Conservation (phyloP, 2,329 filamentous ascomycete species). For the Monosporascus ibericus region DNA sequence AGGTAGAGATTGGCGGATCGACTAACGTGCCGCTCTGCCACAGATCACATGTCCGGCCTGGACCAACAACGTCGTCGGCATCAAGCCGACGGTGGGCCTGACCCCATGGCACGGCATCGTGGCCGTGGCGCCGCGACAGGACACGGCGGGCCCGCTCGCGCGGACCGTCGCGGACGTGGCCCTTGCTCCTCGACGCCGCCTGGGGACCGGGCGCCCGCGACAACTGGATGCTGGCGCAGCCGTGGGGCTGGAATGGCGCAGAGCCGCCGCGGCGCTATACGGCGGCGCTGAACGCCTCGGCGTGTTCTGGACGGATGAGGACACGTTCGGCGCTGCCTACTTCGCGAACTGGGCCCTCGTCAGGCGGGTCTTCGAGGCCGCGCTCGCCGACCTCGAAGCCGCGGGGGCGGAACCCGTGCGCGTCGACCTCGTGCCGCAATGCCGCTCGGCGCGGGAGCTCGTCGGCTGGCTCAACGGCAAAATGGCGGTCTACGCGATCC, state of each 20-base stretch:
- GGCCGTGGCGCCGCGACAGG: slow-evolving; percentile 58
- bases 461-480: background rate
- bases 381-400: slow-evolving; percentile 3
- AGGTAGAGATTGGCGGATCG: no score
- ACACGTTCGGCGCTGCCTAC: background rate
- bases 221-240: slow-evolving; percentile 58
- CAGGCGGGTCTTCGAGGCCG: slow-evolving; percentile 8
- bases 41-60: slow-evolving; percentile 48
- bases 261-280: background rate
- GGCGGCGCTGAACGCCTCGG: background rate
- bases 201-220: slow-evolving; percentile 56
- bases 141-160: slow-evolving; percentile 63
- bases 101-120: slow-evolving; percentile 59
- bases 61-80: slow-evolving; percentile 59
- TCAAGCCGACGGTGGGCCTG: slow-evolving; percentile 71
- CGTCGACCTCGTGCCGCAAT: background rate
- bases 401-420: no score
- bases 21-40: no score
- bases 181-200: slow-evolving; percentile 61
- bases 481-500: background rate
- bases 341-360: slow-evolving; percentile 2
- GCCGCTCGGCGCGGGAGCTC: background rate
- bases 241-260: background rate
- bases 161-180: slow-evolving; percentile 64
- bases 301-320: slow-evolving; percentile 6